Evolutionary conservation across 2,329 filamentous ascomycete species (phyloP).

Genomic region (Arachnomyces sp.): DNA sequence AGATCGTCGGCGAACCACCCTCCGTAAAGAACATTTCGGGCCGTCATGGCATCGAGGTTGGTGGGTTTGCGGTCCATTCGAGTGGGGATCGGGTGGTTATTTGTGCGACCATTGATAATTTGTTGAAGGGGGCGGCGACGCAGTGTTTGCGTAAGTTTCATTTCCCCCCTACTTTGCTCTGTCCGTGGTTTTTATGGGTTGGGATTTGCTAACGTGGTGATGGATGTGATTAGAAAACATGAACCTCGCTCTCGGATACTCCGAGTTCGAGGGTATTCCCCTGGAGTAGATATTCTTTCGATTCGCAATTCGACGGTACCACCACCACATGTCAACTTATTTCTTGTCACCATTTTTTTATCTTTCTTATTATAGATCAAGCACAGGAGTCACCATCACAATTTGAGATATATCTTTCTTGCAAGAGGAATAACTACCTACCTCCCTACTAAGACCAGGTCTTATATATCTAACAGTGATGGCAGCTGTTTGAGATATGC

Average conservation of each 20-base stretch:
- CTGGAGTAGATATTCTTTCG: conserved; percentile 32
- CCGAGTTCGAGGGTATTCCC: conserved; percentile 82
- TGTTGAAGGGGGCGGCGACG: conserved; percentile 86
- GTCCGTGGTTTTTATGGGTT: background rate
- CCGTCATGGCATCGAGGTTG: conserved; percentile 86
- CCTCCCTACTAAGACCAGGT: too few relatives aligned
- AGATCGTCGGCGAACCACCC: conserved; percentile 80
- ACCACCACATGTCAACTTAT: too few relatives aligned
- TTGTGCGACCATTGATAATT: conserved; percentile 86
- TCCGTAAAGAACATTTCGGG: conserved; percentile 75
- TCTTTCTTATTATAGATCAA: too few relatives aligned
- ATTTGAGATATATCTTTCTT: too few relatives aligned
- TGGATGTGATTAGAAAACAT: conserved; percentile 67
- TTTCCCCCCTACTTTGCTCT: conserved; percentile 2
- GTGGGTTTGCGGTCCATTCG: conserved; percentile 87
- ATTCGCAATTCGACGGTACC: too few relatives aligned
- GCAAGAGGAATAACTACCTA: too few relatives aligned
- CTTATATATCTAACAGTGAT: too few relatives aligned
- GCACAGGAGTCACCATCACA: too few relatives aligned
- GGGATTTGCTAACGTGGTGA: conserved; percentile 6
- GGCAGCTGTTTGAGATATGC: too few relatives aligned
- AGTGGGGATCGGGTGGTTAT: conserved; percentile 88
- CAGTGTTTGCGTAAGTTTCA: conserved; percentile 73
- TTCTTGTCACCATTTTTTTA: too few relatives aligned
- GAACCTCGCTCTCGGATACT: conserved; percentile 83